Percentiles rank a stretch among this genome's conserved stretches.
Conservation (phyloP, 1,139 yeast genomes). For the Taiozyma sp. region DNA sequence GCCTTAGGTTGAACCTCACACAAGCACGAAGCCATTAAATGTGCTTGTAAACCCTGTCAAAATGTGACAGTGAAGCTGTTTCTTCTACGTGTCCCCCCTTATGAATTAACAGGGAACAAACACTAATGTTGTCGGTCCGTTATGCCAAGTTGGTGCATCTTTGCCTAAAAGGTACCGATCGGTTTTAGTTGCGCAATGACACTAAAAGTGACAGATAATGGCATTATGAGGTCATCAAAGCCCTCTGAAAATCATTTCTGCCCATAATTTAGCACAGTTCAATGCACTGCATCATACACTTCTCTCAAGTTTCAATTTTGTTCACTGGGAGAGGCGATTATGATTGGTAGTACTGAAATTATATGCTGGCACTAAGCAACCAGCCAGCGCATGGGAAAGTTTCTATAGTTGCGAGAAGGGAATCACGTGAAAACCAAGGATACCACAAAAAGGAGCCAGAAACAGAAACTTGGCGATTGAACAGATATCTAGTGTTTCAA, state of each 20-base stretch:
- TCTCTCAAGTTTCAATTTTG: too few relatives aligned
- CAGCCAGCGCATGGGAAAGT: neutral
- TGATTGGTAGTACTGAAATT: neutral
- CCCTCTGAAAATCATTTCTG: too few relatives aligned
- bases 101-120: neutral
- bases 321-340: too few relatives aligned
- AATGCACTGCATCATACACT: too few relatives aligned
- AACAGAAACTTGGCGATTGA: too few relatives aligned
- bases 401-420: neutral
- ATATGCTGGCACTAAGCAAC: neutral
- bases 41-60: too few relatives aligned
- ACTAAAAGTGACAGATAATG: neutral
- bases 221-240: too few relatives aligned
- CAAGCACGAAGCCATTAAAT: too few relatives aligned
- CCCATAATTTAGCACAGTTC: too few relatives aligned
- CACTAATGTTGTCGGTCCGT: neutral
- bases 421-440: neutral
- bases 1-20: too few relatives aligned
- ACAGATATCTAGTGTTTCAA: too few relatives aligned
- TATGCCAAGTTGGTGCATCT: neutral
- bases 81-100: neutral
- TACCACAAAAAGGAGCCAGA: neutral
- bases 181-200: neutral
- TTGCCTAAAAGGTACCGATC: neutral
- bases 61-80: too few relatives aligned